These are phyloP conservation scores for Teunomyces stri DNA, from an alignment of 805 yeast genomes.

Conservation along the genomic window DNA sequence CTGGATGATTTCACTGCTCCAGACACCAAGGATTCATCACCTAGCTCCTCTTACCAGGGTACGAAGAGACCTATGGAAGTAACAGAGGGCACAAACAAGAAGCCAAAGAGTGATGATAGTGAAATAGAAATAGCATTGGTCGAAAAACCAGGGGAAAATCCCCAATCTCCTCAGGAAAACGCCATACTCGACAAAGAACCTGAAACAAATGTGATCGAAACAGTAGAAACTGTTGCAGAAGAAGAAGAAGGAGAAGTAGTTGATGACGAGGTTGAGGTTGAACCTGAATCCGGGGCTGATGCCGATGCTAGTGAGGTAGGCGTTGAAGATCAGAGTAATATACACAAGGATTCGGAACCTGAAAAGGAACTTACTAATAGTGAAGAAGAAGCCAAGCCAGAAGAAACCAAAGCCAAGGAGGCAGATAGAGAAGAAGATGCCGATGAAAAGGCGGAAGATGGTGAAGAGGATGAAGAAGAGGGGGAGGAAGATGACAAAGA, in stretches of 20 bases:
- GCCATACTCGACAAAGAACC: neutral
- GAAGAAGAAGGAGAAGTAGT: slow-evolving; percentile 50
- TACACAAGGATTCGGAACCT: slow-evolving; percentile 4
- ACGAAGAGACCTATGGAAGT: neutral
- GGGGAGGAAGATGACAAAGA: slow-evolving; percentile 10
- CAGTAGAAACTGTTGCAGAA: slow-evolving; percentile 1
- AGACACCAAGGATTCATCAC: neutral
- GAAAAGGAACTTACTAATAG: neutral
- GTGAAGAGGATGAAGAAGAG: slow-evolving; percentile 9
- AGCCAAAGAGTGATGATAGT: neutral
- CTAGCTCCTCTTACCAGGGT: neutral
- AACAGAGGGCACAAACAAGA: neutral
- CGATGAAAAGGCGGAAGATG: slow-evolving; percentile 11
- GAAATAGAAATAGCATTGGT: neutral
- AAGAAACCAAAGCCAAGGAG: slow-evolving; percentile 6
- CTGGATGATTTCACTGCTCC: neutral
- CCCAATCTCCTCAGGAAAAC: neutral
- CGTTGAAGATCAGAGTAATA: slow-evolving; percentile 65
- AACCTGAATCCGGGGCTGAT: slow-evolving; percentile 43
- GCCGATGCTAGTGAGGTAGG: slow-evolving; percentile 74
- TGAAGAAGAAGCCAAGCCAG: slow-evolving; percentile 9
- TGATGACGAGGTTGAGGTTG: slow-evolving; percentile 90
- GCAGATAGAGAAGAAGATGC: slow-evolving; percentile 10
- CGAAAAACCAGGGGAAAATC: neutral
- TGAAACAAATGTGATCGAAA: neutral